Evolutionary conservation across 345 rosid species (phyloP), one percentile per base, ranked within the genome.

Genomic region (Brassica rapa): DNA sequence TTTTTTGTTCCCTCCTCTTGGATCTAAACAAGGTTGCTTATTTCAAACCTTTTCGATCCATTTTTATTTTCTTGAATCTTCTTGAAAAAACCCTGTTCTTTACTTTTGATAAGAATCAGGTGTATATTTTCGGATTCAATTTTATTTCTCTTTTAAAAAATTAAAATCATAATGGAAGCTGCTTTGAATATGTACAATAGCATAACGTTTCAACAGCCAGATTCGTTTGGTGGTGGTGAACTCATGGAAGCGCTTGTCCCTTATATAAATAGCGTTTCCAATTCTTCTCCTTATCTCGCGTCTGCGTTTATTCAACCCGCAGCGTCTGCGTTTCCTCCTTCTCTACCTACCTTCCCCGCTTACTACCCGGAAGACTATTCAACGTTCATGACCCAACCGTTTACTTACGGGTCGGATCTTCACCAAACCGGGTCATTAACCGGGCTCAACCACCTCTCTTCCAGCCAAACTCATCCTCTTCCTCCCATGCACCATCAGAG

Each of bases 171-270:
- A 4, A 89, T 87, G 93, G 88, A 86, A 81, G 86, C 89, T 87
- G 62, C 81, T 53, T 81, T 89, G 91, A 89, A 95, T 83, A 78
- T 88, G 61, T 85, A 84, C 83, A 83, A 83, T 71, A 83, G 86
- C 86, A 76, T 77, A 55, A 56, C 77, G 30, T 51, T 82, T 76
- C 81, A 83, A 21, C 67, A 86, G 46, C 55, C 87, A 61, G 87
- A 88, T 63, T 75, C 80, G 7, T 86, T 72, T 57, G 87, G 89
- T 6, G 71, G 76, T 37, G 90, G 89, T 82, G 99, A 92, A 76
- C 77, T 95, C 14, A 92, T 95, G 99, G 98, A 89, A 74, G 99
- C 99, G 74, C 98, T 91, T 72, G 84, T 70, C 77, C 97, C 97
- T 90, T 92, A 87, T 88, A 86, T 92, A 82, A 90, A 86, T 71